Evolutionary conservation across 2,329 filamentous ascomycete genomes (phyloP).

Genomic region (Xylaria sp.): DNA sequence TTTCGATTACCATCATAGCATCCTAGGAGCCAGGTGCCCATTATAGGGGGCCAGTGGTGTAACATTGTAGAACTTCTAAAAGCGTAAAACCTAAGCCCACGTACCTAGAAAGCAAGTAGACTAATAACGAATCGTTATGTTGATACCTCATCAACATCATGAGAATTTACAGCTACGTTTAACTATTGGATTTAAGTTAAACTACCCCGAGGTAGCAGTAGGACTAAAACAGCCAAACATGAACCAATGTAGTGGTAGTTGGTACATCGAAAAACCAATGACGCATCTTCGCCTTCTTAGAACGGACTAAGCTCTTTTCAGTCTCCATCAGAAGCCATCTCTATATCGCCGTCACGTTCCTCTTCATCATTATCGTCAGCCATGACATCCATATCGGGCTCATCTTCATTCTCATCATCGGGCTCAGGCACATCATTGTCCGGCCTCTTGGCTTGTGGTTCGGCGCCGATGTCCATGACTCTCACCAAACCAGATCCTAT

Average conservation of each 20-base stretch:
- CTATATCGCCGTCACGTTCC: constrained; percentile 31
- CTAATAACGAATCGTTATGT: background rate
- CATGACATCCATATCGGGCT: constrained; percentile 30
- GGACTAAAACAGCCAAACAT: background rate
- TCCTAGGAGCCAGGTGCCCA: constrained; percentile 63
- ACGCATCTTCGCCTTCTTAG: background rate
- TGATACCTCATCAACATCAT: background rate
- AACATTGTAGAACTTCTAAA: background rate
- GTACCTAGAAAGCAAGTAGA: constrained; percentile 6
- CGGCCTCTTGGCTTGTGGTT: constrained; percentile 39
- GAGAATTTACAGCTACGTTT: background rate
- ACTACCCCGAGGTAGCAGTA: background rate
- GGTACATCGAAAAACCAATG: background rate
- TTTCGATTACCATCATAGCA: constrained; percentile 84
- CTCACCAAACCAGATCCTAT: constrained; percentile 75
- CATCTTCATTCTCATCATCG: constrained; percentile 28
- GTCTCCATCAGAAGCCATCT: constrained; percentile 25
- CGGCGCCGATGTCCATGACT: constrained; percentile 72
- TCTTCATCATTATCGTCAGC: constrained; percentile 29
- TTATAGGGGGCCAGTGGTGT: background rate
- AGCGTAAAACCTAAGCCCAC: background rate
- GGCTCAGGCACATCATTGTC: constrained; percentile 27
- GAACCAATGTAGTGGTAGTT: background rate
- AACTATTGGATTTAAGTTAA: background rate
- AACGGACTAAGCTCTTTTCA: background rate